These are phyloP conservation scores for Xenoacremonium recifei DNA, from an alignment of 2,329 filamentous ascomycete species.

Conservation along the genomic window DNA sequence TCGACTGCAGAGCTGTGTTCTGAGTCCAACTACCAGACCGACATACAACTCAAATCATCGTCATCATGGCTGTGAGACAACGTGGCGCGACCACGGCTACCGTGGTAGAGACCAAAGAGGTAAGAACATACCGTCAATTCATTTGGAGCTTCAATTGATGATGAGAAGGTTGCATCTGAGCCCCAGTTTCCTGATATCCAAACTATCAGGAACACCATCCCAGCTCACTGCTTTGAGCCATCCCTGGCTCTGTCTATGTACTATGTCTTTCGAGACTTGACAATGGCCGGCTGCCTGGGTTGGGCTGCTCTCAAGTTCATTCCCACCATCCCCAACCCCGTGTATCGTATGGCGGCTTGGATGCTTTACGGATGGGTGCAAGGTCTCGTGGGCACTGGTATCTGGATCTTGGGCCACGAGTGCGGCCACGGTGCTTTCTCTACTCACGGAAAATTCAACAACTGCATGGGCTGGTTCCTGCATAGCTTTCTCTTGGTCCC, in stretches of 20 bases:
- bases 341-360: slow-evolving; percentile 50
- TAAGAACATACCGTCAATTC: slow-evolving; percentile 1
- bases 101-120: slow-evolving; percentile 14
- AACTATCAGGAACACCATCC: slow-evolving; percentile 47
- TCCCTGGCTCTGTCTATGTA: slow-evolving; percentile 49
- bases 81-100: slow-evolving; percentile 24
- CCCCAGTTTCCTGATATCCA: slow-evolving; percentile 28
- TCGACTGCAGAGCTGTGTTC: too few relatives aligned
- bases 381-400: slow-evolving; percentile 63
- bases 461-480: slow-evolving; percentile 60
- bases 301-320: slow-evolving; percentile 55
- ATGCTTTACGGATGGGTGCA: slow-evolving; percentile 60
- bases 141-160: slow-evolving; percentile 1
- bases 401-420: slow-evolving; percentile 72
- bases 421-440: slow-evolving; percentile 70
- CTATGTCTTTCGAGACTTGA: slow-evolving; percentile 57
- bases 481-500: slow-evolving; percentile 67
- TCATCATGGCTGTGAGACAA: slow-evolving; percentile 24
- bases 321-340: slow-evolving; percentile 44
- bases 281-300: slow-evolving; percentile 46
- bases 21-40: too few relatives aligned
- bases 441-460: slow-evolving; percentile 54
- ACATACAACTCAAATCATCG: too few relatives aligned
- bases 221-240: slow-evolving; percentile 60
- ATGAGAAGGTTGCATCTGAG: slow-evolving; percentile 14